Evolutionary conservation across 257 asterid genomes (phyloP), one percentile per base, ranked within the genome.

Genomic region (Ajuga chamaepitys): DNA sequence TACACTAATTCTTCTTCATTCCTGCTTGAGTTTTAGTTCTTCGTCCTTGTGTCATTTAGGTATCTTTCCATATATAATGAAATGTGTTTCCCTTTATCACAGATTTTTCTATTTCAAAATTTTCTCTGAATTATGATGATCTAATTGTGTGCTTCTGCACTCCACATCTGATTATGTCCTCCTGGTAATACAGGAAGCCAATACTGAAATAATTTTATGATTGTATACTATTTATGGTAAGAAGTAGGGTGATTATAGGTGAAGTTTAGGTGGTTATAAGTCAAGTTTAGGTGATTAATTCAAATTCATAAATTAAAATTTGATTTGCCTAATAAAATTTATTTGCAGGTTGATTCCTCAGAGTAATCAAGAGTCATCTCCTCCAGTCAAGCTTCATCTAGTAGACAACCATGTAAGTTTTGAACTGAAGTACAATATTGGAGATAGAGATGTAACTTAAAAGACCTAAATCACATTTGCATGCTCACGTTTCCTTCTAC

Each of bases 151-250:
- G 62, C 47, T 35, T 52, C 57, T 26, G 17, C 21, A 34, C 35
- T 47, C 58, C 50, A 11, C 17, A 54, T 75, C 80, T 71, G 45
- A 64, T 58, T 63, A 45, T 64, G 7, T 71, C 53, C 62, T 60
- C n/a, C 34, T 68, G 58, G 32, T 68, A 38, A 61, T 80, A 50
- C 95, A 93, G 99, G 99, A 89, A 79, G 72, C 78, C 52, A 73
- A 84, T 74, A 88, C 97, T 2, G 91, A 89, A 75, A 93, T n/a
- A n/a, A n/a, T n/a, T n/a, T n/a, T n/a, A n/a, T n/a, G n/a, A n/a
- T n/a, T n/a, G n/a, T n/a, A n/a, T n/a, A n/a, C n/a, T n/a, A n/a
- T n/a, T n/a, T n/a, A n/a, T n/a, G n/a, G n/a, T n/a, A n/a, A n/a
- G n/a, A n/a, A n/a, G n/a, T n/a, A n/a, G n/a, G n/a, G n/a, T n/a